Percentiles rank a stretch among this genome's conserved stretches.
Evolutionary conservation across 352 stramenopile species (phyloP).

Genomic region (Phytophthora kernoviae): DNA sequence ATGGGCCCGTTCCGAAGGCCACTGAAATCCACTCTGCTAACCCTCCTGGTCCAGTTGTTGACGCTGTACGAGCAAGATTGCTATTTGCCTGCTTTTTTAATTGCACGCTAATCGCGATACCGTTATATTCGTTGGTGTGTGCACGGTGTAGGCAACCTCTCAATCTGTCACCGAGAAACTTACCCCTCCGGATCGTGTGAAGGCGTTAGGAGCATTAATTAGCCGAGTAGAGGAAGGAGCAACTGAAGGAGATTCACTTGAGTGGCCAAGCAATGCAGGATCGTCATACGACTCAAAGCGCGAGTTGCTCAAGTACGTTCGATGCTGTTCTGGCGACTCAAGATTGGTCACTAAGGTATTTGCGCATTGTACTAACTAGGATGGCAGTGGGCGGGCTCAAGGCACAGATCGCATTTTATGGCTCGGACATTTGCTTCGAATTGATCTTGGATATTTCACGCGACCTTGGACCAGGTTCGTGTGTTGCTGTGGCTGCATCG

Average conservation of each 20-base stretch:
- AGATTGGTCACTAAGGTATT: neutral
- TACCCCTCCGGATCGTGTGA: slow-evolving; percentile 56
- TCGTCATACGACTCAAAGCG: slow-evolving; percentile 69
- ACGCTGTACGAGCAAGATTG: slow-evolving; percentile 17
- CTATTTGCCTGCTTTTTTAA: neutral
- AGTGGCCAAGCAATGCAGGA: slow-evolving; percentile 17
- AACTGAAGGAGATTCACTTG: slow-evolving; percentile 58
- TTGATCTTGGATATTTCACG: slow-evolving; percentile 65
- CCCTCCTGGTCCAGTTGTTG: slow-evolving; percentile 1
- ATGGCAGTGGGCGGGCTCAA: slow-evolving; percentile 71
- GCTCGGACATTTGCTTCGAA: slow-evolving; percentile 80
- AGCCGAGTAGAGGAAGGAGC: slow-evolving; percentile 66
- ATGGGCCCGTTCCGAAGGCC: neutral
- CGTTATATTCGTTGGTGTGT: neutral
- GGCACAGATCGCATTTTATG: slow-evolving; percentile 79
- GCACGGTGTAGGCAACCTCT: slow-evolving; percentile 8
- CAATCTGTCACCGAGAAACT: slow-evolving; percentile 42
- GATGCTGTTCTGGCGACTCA: neutral
- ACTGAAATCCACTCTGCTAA: neutral
- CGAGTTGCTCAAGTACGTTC: slow-evolving; percentile 63
- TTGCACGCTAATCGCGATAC: neutral
- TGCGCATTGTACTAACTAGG: slow-evolving; percentile 26
- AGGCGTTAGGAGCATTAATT: slow-evolving; percentile 60
- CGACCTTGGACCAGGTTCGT: slow-evolving; percentile 60
- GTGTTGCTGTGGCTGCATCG: neutral